These are phyloP conservation scores for Trichomonascaceae sp. DNA, from an alignment of 1,139 yeast species.

Conservation along the genomic window DNA sequence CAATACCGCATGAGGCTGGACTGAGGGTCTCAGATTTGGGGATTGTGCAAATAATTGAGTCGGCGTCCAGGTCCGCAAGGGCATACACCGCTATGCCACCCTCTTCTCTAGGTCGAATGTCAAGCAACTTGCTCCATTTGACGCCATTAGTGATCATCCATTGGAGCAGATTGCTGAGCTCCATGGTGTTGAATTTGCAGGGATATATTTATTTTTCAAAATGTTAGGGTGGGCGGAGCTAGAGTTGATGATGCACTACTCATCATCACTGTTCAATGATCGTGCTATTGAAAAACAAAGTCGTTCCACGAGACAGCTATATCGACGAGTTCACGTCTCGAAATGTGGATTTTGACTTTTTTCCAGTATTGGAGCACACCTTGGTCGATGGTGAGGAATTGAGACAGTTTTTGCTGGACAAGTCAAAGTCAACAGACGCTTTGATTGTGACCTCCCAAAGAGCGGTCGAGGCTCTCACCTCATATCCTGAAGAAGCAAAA, in stretches of 20 bases:
- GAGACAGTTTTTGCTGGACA: conserved; percentile 29
- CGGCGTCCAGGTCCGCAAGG: conserved; percentile 26
- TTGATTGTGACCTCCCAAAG: conserved; percentile 83
- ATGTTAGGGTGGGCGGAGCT: no score
- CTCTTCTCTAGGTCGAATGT: conserved; percentile 33
- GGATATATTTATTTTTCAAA: no score
- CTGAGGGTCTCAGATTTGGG: conserved; percentile 23
- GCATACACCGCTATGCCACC: conserved; percentile 77
- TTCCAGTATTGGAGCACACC: conserved; percentile 58
- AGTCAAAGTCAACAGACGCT: conserved; percentile 28
- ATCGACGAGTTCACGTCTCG: conserved; percentile 22
- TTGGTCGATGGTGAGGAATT: conserved; percentile 38
- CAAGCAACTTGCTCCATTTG: conserved; percentile 22
- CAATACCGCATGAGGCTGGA: conserved; percentile 38
- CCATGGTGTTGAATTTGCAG: no score
- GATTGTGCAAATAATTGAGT: conserved; percentile 18
- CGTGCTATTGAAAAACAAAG: conserved; percentile 51
- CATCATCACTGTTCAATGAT: no score
- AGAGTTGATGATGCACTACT: no score
- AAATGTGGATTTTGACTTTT: conserved; percentile 36
- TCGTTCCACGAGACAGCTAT: conserved; percentile 56
- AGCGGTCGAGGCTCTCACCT: conserved; percentile 64
- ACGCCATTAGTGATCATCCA: conserved; percentile 22
- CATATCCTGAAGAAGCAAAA: conserved; percentile 7
- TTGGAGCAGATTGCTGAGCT: conserved; percentile 9